These are phyloP conservation scores for Adansonia rubrostipa DNA, from an alignment of 441 rosid genomes.

Conservation along the genomic window DNA sequence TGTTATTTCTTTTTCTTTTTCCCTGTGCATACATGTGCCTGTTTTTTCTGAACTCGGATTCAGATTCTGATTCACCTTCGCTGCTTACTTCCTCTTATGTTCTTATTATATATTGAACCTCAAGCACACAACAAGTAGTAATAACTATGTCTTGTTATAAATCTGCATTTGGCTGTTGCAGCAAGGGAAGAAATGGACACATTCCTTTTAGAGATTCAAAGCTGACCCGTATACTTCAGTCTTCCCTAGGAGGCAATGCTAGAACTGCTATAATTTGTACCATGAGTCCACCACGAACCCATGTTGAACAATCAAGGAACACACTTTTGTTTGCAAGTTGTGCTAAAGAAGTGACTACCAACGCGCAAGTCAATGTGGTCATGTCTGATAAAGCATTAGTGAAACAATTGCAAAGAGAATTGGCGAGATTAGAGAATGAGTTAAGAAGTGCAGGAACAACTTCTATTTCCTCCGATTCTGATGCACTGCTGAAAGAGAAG, in stretches of 20 bases:
- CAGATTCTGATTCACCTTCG: too few relatives aligned
- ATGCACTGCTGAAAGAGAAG: slow-evolving; percentile 52
- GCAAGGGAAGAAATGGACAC: slow-evolving; percentile 73
- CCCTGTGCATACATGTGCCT: too few relatives aligned
- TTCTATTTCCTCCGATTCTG: slow-evolving; percentile 30
- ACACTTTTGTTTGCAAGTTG: slow-evolving; percentile 78
- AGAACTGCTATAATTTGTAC: slow-evolving; percentile 75
- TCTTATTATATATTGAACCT: not conserved
- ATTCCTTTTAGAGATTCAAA: slow-evolving; percentile 44
- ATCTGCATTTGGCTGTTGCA: slow-evolving; percentile 37
- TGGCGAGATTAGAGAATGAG: slow-evolving; percentile 71
- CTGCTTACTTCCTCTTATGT: not conserved
- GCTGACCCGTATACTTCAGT: not conserved
- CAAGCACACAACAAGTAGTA: not conserved
- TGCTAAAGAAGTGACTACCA: slow-evolving; percentile 76
- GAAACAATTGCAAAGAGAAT: slow-evolving; percentile 74
- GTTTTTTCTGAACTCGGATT: too few relatives aligned
- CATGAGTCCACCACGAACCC: slow-evolving; percentile 69
- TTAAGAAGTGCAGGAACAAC: slow-evolving; percentile 48
- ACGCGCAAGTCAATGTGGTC: slow-evolving; percentile 69
- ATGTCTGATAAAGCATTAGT: slow-evolving; percentile 77
- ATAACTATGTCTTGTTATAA: slow-evolving; percentile 21
- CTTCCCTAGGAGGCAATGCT: slow-evolving; percentile 35
- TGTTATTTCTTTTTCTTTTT: too few relatives aligned
- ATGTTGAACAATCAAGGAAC: slow-evolving; percentile 79